Percentiles rank a stretch among this genome's conserved stretches.
Conservation (phyloP, 2,329 filamentous ascomycete genomes). For the Aspergillus sp. region DNA sequence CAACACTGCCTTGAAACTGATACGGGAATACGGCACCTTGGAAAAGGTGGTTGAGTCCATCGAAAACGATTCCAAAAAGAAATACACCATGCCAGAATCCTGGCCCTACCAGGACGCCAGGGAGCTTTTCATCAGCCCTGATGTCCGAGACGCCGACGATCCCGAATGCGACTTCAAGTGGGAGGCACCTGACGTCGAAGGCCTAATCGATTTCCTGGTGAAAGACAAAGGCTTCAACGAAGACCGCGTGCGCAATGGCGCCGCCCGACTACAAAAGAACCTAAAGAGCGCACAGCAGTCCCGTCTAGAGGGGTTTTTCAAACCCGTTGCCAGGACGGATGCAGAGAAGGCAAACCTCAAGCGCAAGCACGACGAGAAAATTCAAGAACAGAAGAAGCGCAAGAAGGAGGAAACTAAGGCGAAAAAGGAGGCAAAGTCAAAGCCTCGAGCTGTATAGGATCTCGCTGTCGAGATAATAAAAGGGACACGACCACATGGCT, state of each 20-base stretch:
- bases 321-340: constrained; percentile 82
- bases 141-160: constrained; percentile 80
- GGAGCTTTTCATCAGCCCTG: constrained; percentile 85
- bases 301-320: constrained; percentile 94
- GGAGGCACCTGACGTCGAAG: constrained; percentile 89
- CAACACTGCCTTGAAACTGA: constrained; percentile 86
- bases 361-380: constrained; percentile 89
- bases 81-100: constrained; percentile 87
- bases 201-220: constrained; percentile 84
- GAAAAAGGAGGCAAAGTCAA: constrained; percentile 87
- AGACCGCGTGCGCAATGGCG: constrained; percentile 80
- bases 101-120: constrained; percentile 95
- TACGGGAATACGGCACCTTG: constrained; percentile 84
- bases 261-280: constrained; percentile 80
- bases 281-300: constrained; percentile 89
- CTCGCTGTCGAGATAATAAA: background rate
- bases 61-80: constrained; percentile 72
- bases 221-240: constrained; percentile 96
- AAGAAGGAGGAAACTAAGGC: constrained; percentile 92
- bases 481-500: background rate
- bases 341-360: constrained; percentile 82
- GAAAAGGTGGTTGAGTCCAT: constrained; percentile 84
- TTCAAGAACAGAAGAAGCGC: constrained; percentile 92
- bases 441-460: constrained; percentile 63
- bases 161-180: constrained; percentile 96